Base-by-base conservation (phyloP, 116 monocot genomes). In the Zostera marina region DNA sequence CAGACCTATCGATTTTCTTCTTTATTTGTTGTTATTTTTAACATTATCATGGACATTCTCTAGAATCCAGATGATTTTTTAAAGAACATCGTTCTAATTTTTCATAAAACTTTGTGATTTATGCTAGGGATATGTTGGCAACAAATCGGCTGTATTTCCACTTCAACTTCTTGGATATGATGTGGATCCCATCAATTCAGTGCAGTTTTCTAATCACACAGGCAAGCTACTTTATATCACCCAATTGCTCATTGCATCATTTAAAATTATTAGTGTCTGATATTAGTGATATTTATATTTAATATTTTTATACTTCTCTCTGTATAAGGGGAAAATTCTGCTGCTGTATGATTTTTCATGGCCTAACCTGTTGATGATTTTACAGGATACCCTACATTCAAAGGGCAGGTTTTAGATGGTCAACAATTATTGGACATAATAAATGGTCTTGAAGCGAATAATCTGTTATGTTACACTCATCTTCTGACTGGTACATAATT, bases 81-180 rank as follows among this genome's bases (percentile, higher is more conserved):
- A 32, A 15, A 39, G 39, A 14, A 32, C 3, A 15, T 9, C 16
- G 14, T 39, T n/a, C 7, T 16, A 7, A 11, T 7, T 44, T 61
- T 41, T 61, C 11, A 41, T 13, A 5, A 53, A 39, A 42, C 64
- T 55, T 58, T 59, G 22, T 57, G 12, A 10, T 38, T 55, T 53
- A 9, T 72, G 69, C 12, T 60, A 98, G 98, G 98, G 98, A 69
- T 98, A 98, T 56, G 98, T 98, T 65, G 98, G 98, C 61, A 98
- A 98, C 70, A 98, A 98, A 70, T 80, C 98, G 14, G 86, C 98
- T 63, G 98, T 98, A 25, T 98, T 98, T 77, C 98, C 98, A 51
- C 86, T 98, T 76, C 98, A 98, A 67, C 82, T 98, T 66, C 90
- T 98, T 68, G 98, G 98, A 52, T 98, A 78, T 73, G 98, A 98